Percentiles rank a stretch among this genome's conserved stretches.
Evolutionary conservation across 2,329 filamentous ascomycete genomes (phyloP).

Genomic region (Monosporascus sp.): DNA sequence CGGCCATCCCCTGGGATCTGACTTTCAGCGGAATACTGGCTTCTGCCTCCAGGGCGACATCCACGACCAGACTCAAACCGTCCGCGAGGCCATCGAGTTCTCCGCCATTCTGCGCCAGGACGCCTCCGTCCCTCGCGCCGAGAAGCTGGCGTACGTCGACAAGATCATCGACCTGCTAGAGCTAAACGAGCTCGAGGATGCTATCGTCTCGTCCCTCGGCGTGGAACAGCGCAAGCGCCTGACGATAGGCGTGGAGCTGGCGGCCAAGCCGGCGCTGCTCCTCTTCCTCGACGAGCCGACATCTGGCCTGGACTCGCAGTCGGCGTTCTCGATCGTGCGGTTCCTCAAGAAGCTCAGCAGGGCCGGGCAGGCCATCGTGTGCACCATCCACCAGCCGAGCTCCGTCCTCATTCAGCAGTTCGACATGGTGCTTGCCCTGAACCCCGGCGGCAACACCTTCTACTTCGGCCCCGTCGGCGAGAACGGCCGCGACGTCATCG

Average conservation of each 20-base stretch:
- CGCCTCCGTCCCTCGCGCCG: conserved; percentile 59
- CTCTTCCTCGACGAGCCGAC: conserved; percentile 71
- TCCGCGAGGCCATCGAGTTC: conserved; percentile 79
- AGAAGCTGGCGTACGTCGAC: conserved; percentile 86
- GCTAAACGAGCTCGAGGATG: conserved; percentile 61
- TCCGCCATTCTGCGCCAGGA: conserved; percentile 81
- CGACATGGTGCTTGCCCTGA: conserved; percentile 66
- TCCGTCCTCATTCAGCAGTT: conserved; percentile 67
- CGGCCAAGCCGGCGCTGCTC: conserved; percentile 61
- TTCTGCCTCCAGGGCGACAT: conserved; percentile 71
- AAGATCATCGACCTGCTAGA: conserved; percentile 87
- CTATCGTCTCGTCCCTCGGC: conserved; percentile 57
- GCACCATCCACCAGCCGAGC: conserved; percentile 69
- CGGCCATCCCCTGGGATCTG: conserved; percentile 52
- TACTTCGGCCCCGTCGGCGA: conserved; percentile 69
- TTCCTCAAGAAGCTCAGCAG: conserved; percentile 64
- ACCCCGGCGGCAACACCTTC: conserved; percentile 64
- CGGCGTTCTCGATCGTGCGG: conserved; percentile 61
- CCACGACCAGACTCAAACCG: conserved; percentile 67
- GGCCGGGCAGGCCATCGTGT: conserved; percentile 66
- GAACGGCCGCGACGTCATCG: conserved; percentile 58
- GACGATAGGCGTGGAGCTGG: conserved; percentile 69
- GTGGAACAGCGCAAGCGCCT: conserved; percentile 68
- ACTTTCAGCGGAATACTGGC: conserved; percentile 65
- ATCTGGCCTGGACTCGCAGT: conserved; percentile 63